Conservation (phyloP, 306 rosid genomes). For the Hylodesmum podocarpum region DNA sequence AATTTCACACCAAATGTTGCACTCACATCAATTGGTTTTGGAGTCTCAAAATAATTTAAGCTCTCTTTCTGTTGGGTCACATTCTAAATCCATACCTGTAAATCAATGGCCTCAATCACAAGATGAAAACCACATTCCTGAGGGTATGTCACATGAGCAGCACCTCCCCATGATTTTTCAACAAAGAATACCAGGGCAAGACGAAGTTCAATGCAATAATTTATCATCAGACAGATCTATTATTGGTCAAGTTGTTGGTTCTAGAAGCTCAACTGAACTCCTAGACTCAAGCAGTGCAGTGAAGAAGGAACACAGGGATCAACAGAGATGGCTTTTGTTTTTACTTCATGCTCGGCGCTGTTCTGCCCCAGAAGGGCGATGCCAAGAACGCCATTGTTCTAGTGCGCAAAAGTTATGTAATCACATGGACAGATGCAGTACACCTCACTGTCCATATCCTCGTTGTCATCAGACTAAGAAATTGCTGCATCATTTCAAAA, state of each 20-base stretch:
- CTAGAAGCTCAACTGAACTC: constrained; percentile 48
- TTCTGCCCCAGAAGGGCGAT: constrained; percentile 77
- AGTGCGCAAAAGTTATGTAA: constrained; percentile 68
- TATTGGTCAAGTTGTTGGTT: constrained; percentile 53
- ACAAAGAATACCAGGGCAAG: constrained; percentile 61
- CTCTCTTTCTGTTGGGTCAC: constrained; percentile 64
- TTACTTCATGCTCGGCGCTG: constrained; percentile 85
- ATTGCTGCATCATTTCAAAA: constrained; percentile 67
- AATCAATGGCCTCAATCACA: constrained; percentile 49
- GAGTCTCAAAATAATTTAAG: constrained; percentile 69
- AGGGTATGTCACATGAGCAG: constrained; percentile 44
- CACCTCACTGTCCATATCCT: constrained; percentile 49
- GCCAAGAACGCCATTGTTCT: constrained; percentile 62
- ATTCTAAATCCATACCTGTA: constrained; percentile 49
- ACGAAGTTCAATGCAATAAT: constrained; percentile 87
- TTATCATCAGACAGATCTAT: constrained; percentile 73
- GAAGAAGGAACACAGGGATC: constrained; percentile 54
- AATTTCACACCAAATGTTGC: constrained; percentile 64
- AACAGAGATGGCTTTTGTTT: constrained; percentile 94
- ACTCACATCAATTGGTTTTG: constrained; percentile 51
- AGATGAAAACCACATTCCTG: constrained; percentile 35
- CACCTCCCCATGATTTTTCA: constrained; percentile 42
- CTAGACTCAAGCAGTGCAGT: constrained; percentile 37
- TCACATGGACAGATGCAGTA: constrained; percentile 66
- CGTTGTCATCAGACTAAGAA: constrained; percentile 72